Evolutionary conservation across 2,329 filamentous ascomycete species (phyloP), one percentile per base, ranked within the genome.

Genomic region (Hawksworthiomyces lignivorus): DNA sequence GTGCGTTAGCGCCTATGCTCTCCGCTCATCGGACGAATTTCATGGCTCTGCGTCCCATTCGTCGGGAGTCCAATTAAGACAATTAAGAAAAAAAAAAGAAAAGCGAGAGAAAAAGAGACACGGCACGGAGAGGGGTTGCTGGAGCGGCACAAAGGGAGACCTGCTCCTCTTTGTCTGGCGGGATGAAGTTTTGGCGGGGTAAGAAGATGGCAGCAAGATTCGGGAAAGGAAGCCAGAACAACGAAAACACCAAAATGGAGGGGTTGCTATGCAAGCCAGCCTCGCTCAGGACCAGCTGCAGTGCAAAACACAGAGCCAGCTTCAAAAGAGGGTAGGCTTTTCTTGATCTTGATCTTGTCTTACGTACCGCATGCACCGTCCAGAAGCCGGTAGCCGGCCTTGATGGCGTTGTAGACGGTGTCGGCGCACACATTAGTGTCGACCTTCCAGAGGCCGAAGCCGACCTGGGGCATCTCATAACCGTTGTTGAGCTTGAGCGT

Each of bases 381-480:
- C 39, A 80, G 68, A 30, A 79, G 63, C 52, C 75, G 69, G 62
- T 80, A 80, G 30, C 75, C 75, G 38, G 64, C 64, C 67, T 79
- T 80, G 66, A 80, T 78, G 57, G 77, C 77, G 49, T 88, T 81
- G 72, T 90, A 90, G 52, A 90, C 80, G 47, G 76, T 77, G 54
- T 90, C 84, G 54, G 85, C 79, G 57, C 76, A 80, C 42, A 77
- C 80, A 41, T 77, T 74, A 52, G 83, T 84, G 61, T 78, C 77
- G 50, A 92, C 83, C 69, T 92, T 92, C 86, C 86, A 92, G 52
- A 90, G 74, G 46, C 82, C 82, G 59, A 85, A 85, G 62, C 82
- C 82, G 51, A 86, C 80, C 60, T 82, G 75, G 56, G 82, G 82
- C 82, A 86, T 86, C 54, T 83, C 70, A 54, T 74, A 58, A 63